These are phyloP conservation scores for Ophiostoma perfectum DNA, from an alignment of 2,329 filamentous ascomycete species.

Conservation along the genomic window DNA sequence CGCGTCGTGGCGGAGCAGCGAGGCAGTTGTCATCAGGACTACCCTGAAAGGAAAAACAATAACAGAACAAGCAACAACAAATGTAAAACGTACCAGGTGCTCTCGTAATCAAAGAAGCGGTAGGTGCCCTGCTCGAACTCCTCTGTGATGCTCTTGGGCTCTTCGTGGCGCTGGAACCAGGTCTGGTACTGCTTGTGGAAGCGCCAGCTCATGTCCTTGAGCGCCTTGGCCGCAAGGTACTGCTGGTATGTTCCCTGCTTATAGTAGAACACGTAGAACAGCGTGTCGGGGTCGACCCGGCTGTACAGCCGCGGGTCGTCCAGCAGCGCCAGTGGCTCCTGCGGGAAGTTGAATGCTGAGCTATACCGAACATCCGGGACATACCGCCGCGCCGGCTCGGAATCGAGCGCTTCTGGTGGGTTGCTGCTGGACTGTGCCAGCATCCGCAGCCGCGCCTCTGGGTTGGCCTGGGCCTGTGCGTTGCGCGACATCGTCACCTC, in stretches of 20 bases:
- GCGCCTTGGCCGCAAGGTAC: slow-evolving; percentile 88
- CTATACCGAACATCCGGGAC: slow-evolving; percentile 75
- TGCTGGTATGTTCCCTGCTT: slow-evolving; percentile 94
- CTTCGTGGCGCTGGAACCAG: slow-evolving; percentile 97
- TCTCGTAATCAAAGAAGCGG: slow-evolving; percentile 98
- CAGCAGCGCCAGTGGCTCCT: slow-evolving; percentile 85
- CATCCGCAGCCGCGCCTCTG: slow-evolving; percentile 59
- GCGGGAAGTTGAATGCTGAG: slow-evolving; percentile 74
- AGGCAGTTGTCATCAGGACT: neutral
- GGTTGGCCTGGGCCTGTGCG: slow-evolving; percentile 38
- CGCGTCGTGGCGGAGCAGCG: no score
- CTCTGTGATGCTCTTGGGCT: slow-evolving; percentile 97
- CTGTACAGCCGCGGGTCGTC: slow-evolving; percentile 84
- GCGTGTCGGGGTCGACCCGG: slow-evolving; percentile 86
- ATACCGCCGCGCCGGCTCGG: slow-evolving; percentile 78
- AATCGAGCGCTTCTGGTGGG: slow-evolving; percentile 70
- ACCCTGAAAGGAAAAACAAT: slow-evolving; percentile 14
- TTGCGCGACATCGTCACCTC: slow-evolving; percentile 72
- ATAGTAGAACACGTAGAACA: slow-evolving; percentile 99
- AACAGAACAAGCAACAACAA: no score
- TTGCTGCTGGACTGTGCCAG: slow-evolving; percentile 68
- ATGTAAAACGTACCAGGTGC: slow-evolving; percentile 71
- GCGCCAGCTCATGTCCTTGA: slow-evolving; percentile 97
- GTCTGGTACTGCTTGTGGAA: slow-evolving; percentile 99
- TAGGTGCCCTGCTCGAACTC: slow-evolving; percentile 99